Conservation (phyloP, 768 basidiomycete species). For the Mrakia frigida region DNA sequence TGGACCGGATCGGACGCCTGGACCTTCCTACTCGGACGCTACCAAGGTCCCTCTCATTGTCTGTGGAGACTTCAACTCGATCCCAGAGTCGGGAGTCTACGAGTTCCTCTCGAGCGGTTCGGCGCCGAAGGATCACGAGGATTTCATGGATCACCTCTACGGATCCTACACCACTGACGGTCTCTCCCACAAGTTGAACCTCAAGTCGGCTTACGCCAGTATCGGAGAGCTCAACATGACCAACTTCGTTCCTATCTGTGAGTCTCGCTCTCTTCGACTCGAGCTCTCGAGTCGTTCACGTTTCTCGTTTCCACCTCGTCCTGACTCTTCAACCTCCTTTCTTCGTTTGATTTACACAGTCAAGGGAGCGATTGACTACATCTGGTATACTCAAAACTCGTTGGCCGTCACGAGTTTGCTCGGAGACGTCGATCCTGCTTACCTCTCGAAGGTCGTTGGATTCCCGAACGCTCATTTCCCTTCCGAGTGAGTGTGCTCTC, state of each 20-base stretch:
- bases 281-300: too few relatives aligned
- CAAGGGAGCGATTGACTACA: conserved; percentile 82
- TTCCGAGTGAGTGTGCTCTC: conserved; percentile 64
- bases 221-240: conserved; percentile 66
- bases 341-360: conserved; percentile 37
- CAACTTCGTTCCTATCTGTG: conserved; percentile 75
- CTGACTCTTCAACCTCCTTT: not conserved
- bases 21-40: conserved; percentile 70
- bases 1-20: conserved; percentile 20
- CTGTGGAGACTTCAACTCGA: conserved; percentile 94
- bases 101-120: conserved; percentile 75
- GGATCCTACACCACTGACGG: conserved; percentile 91
- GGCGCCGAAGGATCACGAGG: conserved; percentile 65
- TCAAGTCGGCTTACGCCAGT: conserved; percentile 77
- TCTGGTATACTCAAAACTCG: conserved; percentile 78
- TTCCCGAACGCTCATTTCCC: conserved; percentile 97
- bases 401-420: conserved; percentile 75
- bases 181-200: conserved; percentile 65
- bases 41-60: conserved; percentile 84
- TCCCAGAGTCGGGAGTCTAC: conserved; percentile 79
- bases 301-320: too few relatives aligned
- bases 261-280: not conserved
- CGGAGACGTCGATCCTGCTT: conserved; percentile 75
- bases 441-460: conserved; percentile 85
- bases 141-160: conserved; percentile 87